Evolutionary conservation across 345 rosid genomes (phyloP).

Genomic region (Angophora floribunda): DNA sequence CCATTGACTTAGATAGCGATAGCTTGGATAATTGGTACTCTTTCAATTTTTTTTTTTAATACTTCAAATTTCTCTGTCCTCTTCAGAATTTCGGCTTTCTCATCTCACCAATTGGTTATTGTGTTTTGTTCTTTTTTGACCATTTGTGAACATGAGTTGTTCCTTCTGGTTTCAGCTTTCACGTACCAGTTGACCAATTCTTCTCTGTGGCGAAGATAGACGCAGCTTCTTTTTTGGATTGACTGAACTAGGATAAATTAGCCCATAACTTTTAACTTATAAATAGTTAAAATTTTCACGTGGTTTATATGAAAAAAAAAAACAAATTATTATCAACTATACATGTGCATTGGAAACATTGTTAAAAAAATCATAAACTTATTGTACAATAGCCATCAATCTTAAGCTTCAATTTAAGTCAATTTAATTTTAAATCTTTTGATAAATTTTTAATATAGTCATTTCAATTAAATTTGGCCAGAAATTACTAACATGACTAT

Average conservation of each 20-base stretch:
- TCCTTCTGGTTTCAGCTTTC: neutral
- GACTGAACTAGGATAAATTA: neutral
- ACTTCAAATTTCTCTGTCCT: neutral
- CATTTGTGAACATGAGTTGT: neutral
- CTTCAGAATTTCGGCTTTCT: neutral
- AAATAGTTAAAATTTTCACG: neutral
- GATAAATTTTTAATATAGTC: neutral
- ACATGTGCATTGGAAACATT: neutral
- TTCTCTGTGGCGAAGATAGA: neutral
- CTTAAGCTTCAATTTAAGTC: neutral
- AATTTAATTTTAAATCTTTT: neutral
- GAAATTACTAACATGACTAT: fast-evolving
- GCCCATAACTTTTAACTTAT: neutral
- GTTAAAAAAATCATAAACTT: neutral
- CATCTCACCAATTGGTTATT: neutral
- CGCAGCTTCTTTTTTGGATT: neutral
- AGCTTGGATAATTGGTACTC: neutral
- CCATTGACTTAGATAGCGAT: neutral
- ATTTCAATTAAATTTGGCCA: fast-evolving
- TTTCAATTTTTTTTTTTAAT: neutral
- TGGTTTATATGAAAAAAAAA: neutral
- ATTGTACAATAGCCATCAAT: fast-evolving
- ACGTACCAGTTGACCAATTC: neutral
- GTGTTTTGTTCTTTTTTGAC: neutral
- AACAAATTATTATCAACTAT: neutral